Evolutionary conservation across 495 filamentous ascomycete species (phyloP), one percentile per base, ranked within the genome.

Genomic region (Cairneyella variabilis): DNA sequence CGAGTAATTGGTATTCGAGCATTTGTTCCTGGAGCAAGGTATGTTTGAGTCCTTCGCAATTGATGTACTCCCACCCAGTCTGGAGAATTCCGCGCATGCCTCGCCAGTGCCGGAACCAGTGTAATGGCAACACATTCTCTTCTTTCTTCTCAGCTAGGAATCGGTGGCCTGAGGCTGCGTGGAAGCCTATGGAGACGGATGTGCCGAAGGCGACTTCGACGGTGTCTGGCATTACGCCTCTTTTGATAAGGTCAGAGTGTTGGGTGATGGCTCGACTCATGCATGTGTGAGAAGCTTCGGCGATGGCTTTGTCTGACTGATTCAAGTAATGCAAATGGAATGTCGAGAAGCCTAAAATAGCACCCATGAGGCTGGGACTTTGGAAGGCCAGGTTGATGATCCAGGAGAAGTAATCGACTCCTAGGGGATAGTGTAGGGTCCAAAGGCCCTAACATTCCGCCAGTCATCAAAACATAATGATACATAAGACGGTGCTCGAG

Each of bases 71-170:
- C 40, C 23, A 22, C 20, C 39, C 39, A 36, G 26, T 20, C 3
- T 7, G 11, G 14, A 53, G 16, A 11, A 53, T 17, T 32, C 7
- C 38, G 14, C 27, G 10, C 3, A 53, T 34, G 14, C 50, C 50
- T 16, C 45, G 34, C 32, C 34, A 53, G 5, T 36, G 16, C 9
- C 38, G 38, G 22, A 53, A 53, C 50, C 50, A 53, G 17, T 53
- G 50, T n/a, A 45, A 9, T 2, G 38, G 39, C n/a, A 20, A 10
- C 14, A 17, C 37, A 26, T 51, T 38, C 12, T 22, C 38, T 14
- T 45, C n/a, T 4, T 32, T 11, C 4, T 12, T 23, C 0, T 8
- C 3, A 8, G 23, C 11, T 10, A 53, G 14, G 9, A n/a, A n/a
- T n/a, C n/a, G 3, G 4, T 14, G 28, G 14, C 26, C 27, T 18